phyloP scores from a whole-genome alignment of 2,329 filamentous ascomycete genomes.

The Fusarium sterilihyphosum region DNA sequence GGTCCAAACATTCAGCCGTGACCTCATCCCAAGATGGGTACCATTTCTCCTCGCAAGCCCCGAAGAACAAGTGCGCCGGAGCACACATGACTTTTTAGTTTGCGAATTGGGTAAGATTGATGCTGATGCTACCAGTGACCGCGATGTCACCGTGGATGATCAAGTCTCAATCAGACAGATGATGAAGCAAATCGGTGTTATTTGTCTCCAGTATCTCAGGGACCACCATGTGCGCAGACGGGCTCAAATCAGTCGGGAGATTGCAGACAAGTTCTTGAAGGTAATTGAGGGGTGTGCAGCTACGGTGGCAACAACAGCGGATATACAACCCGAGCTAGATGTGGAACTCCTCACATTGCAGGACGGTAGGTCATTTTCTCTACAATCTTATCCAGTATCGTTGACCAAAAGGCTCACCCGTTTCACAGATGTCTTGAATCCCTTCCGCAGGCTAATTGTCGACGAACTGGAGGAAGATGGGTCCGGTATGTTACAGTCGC shows the following conservation, averaged over 20 bases:
- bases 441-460: constrained; percentile 64
- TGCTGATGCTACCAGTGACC: constrained; percentile 37
- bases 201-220: constrained; percentile 58
- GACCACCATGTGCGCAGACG: constrained; percentile 57
- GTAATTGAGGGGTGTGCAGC: constrained; percentile 55
- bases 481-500: constrained; percentile 61
- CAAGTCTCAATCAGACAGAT: constrained; percentile 34
- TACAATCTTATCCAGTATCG: neutral
- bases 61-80: constrained; percentile 54
- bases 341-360: constrained; percentile 42
- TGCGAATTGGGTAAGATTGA: constrained; percentile 53
- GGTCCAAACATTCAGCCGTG: constrained; percentile 38
- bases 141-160: constrained; percentile 45
- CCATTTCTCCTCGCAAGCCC: constrained; percentile 61
- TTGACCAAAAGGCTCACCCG: constrained; percentile 16
- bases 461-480: constrained; percentile 68
- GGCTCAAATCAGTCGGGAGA: constrained; percentile 54
- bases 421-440: constrained; percentile 52
- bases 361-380: constrained; percentile 39
- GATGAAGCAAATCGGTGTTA: constrained; percentile 54
- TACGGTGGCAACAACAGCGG: constrained; percentile 48
- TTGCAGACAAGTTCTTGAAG: constrained; percentile 54
- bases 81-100: constrained; percentile 56
- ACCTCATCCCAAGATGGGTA: constrained; percentile 57
- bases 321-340: constrained; percentile 45